Evolutionary conservation across 345 rosid genomes (phyloP), one percentile per base, ranked within the genome.

Genomic region (Eutrema japonicum): DNA sequence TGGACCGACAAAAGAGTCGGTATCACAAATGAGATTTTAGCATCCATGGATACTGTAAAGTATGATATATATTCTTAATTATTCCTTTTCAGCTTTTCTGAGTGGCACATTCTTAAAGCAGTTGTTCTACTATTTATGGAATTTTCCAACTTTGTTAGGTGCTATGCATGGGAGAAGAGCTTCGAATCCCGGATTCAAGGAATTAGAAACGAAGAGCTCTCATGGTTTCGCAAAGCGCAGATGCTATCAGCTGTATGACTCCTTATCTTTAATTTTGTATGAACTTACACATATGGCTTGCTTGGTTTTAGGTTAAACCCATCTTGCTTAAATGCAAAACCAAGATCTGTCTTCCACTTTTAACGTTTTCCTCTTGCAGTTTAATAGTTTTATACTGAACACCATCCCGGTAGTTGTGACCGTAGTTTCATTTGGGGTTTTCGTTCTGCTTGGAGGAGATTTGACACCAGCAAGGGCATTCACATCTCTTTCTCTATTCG

Each of bases 121-220:
- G 49, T 68, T 54, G 30, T 51, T 66, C 38, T 32, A 42, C 13
- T 10, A 9, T 40, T 50, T 14, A 3, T 70, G 16, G 78, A 42
- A 29, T 46, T 50, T 56, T 11, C 5, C 10, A 47, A 29, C 40
- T 73, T 56, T 76, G 62, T 64, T 79, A 95, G 99, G 80, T 90
- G 96, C 70, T 95, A 92, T 82, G 96, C 96, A 27, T 95, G 99
- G 99, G 99, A 95, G 74, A 82, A 79, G 78, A 95, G 97, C 82
- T 90, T 95, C 76, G 96, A 88, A 77, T 73, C 83, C 62, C 87
- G 92, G 73, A 82, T 92, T 74, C 83, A 86, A 78, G 84, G 74
- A 32, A 85, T 90, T 29, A 85, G 97, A 49, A 77, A 74, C 70
- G 91, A 88, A 63, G 99, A 95, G 73, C 85, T 95, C 42, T 87